A percentile compares a stretch with the other conserved stretches of the same genome.
These are phyloP conservation scores for Aspergillus avenaceus DNA, from an alignment of 495 filamentous ascomycete genomes.

Conservation along the genomic window DNA sequence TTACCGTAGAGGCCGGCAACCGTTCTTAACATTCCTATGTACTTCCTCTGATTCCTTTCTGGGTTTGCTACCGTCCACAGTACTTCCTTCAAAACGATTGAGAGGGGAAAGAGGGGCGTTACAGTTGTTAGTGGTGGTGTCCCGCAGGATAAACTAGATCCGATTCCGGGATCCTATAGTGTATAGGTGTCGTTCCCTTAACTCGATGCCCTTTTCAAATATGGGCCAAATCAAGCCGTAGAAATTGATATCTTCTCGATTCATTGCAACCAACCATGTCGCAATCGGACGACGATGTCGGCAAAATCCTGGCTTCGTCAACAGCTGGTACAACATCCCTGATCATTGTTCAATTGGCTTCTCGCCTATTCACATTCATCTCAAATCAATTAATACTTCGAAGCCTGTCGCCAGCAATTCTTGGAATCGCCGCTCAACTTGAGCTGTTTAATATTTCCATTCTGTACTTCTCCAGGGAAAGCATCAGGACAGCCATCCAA, in stretches of 20 bases:
- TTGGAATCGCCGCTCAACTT: conserved; percentile 82
- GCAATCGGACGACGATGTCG: conserved; percentile 14
- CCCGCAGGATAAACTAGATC: neutral
- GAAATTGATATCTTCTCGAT: too few species aligned
- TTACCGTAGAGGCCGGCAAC: too few species aligned
- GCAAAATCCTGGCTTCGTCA: conserved; percentile 38
- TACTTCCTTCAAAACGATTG: too few species aligned
- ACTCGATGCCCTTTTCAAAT: neutral
- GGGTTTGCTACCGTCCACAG: too few species aligned
- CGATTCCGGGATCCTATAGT: too few species aligned
- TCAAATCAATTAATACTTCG: conserved; percentile 88
- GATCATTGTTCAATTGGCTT: conserved; percentile 79
- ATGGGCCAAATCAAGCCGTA: too few species aligned
- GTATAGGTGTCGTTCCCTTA: too few species aligned
- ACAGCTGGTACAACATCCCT: conserved; percentile 74
- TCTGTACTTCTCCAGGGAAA: conserved; percentile 88
- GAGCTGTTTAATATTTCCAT: conserved; percentile 87
- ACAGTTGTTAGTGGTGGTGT: neutral
- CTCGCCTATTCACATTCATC: conserved; percentile 80
- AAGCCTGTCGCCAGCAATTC: conserved; percentile 73
- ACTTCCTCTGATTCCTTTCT: too few species aligned
- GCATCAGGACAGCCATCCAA: conserved; percentile 79
- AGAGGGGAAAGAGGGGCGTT: too few species aligned
- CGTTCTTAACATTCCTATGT: too few species aligned
- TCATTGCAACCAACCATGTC: too few species aligned